Conservation (phyloP, 2,329 filamentous ascomycete species). For the Hypoxylon sp. region DNA sequence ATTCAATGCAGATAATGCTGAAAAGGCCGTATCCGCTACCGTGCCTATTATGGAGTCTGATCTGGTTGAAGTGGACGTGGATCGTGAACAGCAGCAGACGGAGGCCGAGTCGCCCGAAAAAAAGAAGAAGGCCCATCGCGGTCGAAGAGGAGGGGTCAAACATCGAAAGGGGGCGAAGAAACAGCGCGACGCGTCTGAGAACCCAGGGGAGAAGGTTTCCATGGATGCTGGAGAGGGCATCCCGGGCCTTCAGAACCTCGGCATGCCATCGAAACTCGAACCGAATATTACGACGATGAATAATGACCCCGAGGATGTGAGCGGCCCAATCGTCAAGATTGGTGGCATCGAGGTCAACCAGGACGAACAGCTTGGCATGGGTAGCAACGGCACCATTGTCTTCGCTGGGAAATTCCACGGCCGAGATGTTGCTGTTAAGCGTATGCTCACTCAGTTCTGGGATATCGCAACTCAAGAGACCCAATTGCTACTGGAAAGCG, state of each 20-base stretch:
- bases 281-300: constrained; percentile 72
- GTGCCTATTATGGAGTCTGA: constrained; percentile 42
- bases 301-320: constrained; percentile 71
- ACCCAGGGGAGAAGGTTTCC: constrained; percentile 61
- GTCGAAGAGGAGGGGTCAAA: constrained; percentile 78
- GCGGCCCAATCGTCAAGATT: constrained; percentile 70
- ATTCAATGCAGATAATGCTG: constrained; percentile 22
- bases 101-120: constrained; percentile 57
- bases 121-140: constrained; percentile 77
- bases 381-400: constrained; percentile 97
- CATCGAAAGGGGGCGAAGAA: constrained; percentile 72
- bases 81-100: constrained; percentile 47
- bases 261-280: constrained; percentile 66
- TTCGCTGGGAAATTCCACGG: constrained; percentile 96
- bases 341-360: constrained; percentile 74
- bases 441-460: constrained; percentile 96
- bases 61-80: constrained; percentile 21
- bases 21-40: constrained; percentile 35
- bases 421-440: constrained; percentile 92
- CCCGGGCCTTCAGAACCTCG: constrained; percentile 74
- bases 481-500: constrained; percentile 88
- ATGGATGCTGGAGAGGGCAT: constrained; percentile 59
- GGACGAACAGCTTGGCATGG: constrained; percentile 76
- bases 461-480: constrained; percentile 97
- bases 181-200: constrained; percentile 65